A percentile compares a stretch with the other conserved stretches of the same genome.
phyloP scores from a whole-genome alignment of 2,329 filamentous ascomycete genomes.

The Nothophoma quercina region DNA sequence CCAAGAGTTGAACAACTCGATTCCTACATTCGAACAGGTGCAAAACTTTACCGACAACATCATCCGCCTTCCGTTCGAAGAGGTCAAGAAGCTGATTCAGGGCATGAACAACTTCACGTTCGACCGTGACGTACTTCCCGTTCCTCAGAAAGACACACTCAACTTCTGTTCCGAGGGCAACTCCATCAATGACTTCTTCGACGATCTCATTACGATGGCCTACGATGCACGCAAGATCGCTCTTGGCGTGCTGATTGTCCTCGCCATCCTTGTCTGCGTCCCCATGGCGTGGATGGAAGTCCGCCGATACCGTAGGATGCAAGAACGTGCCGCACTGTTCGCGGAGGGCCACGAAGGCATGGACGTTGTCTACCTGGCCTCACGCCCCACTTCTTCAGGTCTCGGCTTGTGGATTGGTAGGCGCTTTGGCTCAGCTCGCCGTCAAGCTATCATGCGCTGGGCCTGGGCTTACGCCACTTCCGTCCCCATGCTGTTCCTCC shows the following conservation, averaged over 20 bases:
- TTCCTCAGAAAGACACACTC: slow-evolving; percentile 82
- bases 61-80: slow-evolving; percentile 80
- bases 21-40: slow-evolving; percentile 84
- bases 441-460: slow-evolving; percentile 81
- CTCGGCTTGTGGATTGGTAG: slow-evolving; percentile 75
- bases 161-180: slow-evolving; percentile 89
- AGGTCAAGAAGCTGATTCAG: slow-evolving; percentile 76
- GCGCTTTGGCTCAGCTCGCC: slow-evolving; percentile 68
- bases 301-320: slow-evolving; percentile 76
- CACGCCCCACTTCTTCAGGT: slow-evolving; percentile 77
- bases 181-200: slow-evolving; percentile 84
- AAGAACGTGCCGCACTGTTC: slow-evolving; percentile 72
- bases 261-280: slow-evolving; percentile 75
- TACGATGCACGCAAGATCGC: slow-evolving; percentile 75
- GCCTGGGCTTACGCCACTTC: slow-evolving; percentile 87
- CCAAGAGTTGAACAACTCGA: slow-evolving; percentile 74
- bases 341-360: slow-evolving; percentile 76
- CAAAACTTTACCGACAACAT: slow-evolving; percentile 80
- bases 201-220: slow-evolving; percentile 71
- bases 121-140: slow-evolving; percentile 77
- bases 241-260: slow-evolving; percentile 74
- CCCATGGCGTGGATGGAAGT: slow-evolving; percentile 85
- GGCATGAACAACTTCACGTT: slow-evolving; percentile 78
- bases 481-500: slow-evolving; percentile 81
- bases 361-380: slow-evolving; percentile 88